These are phyloP conservation scores for Candida xiaguanensis DNA, from an alignment of 805 yeast genomes.

Conservation along the genomic window DNA sequence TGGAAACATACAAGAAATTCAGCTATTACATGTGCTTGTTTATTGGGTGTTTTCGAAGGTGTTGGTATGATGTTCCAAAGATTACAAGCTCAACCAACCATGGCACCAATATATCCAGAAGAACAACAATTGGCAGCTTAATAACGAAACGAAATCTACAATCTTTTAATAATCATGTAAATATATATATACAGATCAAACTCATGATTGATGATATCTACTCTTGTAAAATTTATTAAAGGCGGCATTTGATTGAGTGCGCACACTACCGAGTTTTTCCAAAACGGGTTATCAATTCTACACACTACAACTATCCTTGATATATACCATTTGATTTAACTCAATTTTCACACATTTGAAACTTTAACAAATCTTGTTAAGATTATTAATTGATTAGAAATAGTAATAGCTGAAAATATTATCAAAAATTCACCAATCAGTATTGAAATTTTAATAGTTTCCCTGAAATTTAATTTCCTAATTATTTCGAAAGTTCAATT, in stretches of 20 bases:
- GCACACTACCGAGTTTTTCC: not conserved
- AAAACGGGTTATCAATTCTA: not conserved
- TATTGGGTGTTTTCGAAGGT: constrained; percentile 96
- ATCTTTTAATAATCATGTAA: not conserved
- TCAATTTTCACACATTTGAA: not conserved
- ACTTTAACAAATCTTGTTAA: too few relatives aligned
- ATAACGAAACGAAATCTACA: constrained; percentile 1
- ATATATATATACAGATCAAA: too few relatives aligned
- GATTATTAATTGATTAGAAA: too few relatives aligned
- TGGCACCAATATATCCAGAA: constrained; percentile 45
- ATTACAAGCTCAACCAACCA: constrained; percentile 70
- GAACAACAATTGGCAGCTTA: constrained; percentile 36
- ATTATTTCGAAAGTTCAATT: not conserved
- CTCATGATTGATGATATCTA: too few relatives aligned
- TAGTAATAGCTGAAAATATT: too few relatives aligned
- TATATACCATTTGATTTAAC: not conserved
- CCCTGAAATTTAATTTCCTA: too few relatives aligned
- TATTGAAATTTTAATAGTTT: too few relatives aligned
- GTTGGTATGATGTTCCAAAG: constrained; percentile 95
- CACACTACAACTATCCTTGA: not conserved
- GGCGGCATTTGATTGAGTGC: not conserved
- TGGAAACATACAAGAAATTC: constrained; percentile 95
- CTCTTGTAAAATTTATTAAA: too few relatives aligned
- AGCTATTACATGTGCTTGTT: constrained; percentile 96
- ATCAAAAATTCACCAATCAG: too few relatives aligned